Evolutionary conservation across 106 monocot genomes (phyloP), one percentile per base, ranked within the genome.

Genomic region (Dendrobium nobile): DNA sequence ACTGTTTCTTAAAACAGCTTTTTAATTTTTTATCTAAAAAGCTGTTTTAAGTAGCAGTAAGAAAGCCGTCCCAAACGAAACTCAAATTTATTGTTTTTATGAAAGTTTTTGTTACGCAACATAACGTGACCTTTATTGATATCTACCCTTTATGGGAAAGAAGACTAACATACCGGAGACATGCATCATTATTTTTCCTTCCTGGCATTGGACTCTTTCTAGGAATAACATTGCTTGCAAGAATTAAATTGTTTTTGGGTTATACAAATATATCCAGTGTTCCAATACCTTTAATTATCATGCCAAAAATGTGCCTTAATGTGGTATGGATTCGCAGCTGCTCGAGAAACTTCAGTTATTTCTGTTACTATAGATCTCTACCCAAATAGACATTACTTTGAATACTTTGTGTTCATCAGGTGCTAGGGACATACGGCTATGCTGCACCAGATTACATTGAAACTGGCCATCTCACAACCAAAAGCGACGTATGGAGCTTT

Each of bases 401-500:
- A 26, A 65, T 37, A 5, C 15, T 44, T 74, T 74, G 74, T 44
- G 41, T n/a, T 74, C 19, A 59, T 76, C 67, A 83, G 83, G 83
- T 83, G 17, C 68, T 83, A 3, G 83, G 83, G 6, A 83, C 83
- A 0, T 54, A 72, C 16, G 83, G 83, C 22, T 83, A 83, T 40
- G 83, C 83, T 16, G 83, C 83, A 5, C 83, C 83, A 0, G 83
- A 83, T 41, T 83, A 83, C 43, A 74, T 83, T 9, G 83, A 83
- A 43, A 83, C 83, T 0, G 83, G 83, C 56, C 83, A 83, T 58
- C 83, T 83, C 20, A 78, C 83, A 4, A 74, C 78, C 0, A 78
- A 73, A 45, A 78, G 78, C 4, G 83, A 83, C 19, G 83, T 83
- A 17, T 83, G 83, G 83, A 83, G 83, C 83, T 83, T 83, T 19